phyloP scores from a whole-genome alignment of 192 early-diverging fungal species.

The Allomyces javanicus region DNA sequence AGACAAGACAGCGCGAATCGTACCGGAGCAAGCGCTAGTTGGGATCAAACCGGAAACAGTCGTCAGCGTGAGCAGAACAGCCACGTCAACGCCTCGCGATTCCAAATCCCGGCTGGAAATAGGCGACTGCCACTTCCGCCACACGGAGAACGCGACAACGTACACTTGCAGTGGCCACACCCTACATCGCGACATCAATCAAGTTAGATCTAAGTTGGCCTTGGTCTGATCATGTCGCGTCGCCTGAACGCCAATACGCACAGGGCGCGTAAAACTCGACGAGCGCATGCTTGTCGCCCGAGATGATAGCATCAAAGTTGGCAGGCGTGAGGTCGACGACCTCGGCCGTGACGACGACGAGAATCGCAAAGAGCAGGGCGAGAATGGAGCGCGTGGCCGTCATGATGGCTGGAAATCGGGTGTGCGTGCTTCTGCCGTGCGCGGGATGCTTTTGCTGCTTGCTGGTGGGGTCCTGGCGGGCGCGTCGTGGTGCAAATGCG shows the following conservation, averaged over 20 bases:
- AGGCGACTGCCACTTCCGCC: background rate
- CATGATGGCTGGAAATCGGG: too few relatives aligned
- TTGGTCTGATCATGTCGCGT: too few relatives aligned
- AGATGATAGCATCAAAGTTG: constrained; percentile 23
- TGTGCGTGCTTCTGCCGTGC: too few relatives aligned
- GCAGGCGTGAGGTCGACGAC: constrained; percentile 30
- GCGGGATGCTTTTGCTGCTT: too few relatives aligned
- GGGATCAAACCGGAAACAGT: too few relatives aligned
- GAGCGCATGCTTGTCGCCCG: constrained; percentile 47
- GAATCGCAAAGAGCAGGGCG: background rate
- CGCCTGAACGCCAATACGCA: background rate
- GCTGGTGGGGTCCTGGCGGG: too few relatives aligned
- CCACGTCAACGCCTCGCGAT: too few relatives aligned
- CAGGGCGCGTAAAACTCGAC: constrained; percentile 79
- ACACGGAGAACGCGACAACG: too few relatives aligned
- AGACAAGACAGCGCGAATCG: constrained; percentile 1
- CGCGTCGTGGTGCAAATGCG: too few relatives aligned
- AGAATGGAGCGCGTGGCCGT: too few relatives aligned
- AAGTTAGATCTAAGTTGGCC: background rate
- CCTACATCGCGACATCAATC: constrained; percentile 1
- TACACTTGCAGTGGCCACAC: constrained; percentile 67
- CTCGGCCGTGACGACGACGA: constrained; percentile 1
- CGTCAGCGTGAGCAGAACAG: too few relatives aligned
- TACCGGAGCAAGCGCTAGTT: constrained; percentile 22
- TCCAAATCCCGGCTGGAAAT: background rate